phyloP scores from a whole-genome alignment of 164 flowering plant genomes.

The Houttuynia cordata region DNA sequence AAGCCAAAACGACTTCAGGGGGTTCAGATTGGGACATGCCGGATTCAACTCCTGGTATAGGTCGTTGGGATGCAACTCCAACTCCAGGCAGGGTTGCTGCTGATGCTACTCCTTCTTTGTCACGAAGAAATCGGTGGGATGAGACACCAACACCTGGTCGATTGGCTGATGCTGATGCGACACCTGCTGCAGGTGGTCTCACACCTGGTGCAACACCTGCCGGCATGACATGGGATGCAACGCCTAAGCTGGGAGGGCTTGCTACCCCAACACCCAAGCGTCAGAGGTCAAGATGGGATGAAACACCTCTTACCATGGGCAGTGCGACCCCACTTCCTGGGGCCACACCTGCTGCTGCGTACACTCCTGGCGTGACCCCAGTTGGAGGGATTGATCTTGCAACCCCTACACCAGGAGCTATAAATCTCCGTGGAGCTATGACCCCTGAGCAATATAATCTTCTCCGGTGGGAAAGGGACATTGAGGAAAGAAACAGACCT shows the following conservation, averaged over 20 bases:
- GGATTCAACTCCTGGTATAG: constrained; percentile 79
- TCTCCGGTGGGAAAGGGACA: constrained; percentile 94
- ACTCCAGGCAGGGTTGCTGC: constrained; percentile 71
- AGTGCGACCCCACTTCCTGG: constrained; percentile 85
- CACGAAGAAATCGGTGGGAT: constrained; percentile 88
- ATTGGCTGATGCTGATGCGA: constrained; percentile 75
- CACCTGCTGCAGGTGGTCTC: constrained; percentile 75
- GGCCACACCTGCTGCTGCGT: constrained; percentile 70
- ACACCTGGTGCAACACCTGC: constrained; percentile 97
- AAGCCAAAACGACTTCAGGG: constrained; percentile 30
- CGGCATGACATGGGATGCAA: constrained; percentile 99
- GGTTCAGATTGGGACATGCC: constrained; percentile 94
- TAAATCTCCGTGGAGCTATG: constrained; percentile 54
- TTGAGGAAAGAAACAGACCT: constrained; percentile 92
- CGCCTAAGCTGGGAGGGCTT: constrained; percentile 80
- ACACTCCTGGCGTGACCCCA: constrained; percentile 90
- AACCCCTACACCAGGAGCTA: constrained; percentile 76
- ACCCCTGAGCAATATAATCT: constrained; percentile 94
- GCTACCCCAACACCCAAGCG: constrained; percentile 94
- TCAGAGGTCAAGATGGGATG: constrained; percentile 98
- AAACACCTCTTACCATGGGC: constrained; percentile 92
- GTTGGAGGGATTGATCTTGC: constrained; percentile 79
- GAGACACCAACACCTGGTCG: constrained; percentile 99
- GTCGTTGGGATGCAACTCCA: constrained; percentile 96
- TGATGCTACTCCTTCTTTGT: constrained; percentile 68